Conservation (phyloP, 2,329 filamentous ascomycete species). For the Trichoderma oligosporum region DNA sequence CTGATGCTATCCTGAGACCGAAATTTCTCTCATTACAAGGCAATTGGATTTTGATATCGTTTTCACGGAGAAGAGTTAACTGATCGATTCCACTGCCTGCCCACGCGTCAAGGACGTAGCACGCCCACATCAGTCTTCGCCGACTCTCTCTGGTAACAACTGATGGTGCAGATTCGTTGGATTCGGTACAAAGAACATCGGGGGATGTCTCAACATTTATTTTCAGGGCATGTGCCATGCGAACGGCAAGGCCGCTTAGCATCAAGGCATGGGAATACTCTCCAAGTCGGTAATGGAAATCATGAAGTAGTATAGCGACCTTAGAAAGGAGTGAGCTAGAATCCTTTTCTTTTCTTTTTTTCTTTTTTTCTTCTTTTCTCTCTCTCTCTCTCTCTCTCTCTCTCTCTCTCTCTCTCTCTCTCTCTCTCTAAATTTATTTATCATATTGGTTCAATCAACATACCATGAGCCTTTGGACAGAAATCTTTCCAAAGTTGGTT, state of each 20-base stretch:
- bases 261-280: slow-evolving; percentile 41
- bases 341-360: no score
- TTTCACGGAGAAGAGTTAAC: slow-evolving; percentile 38
- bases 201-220: slow-evolving; percentile 38
- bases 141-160: slow-evolving; percentile 39
- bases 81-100: slow-evolving; percentile 39
- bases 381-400: no score
- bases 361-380: no score
- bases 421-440: no score
- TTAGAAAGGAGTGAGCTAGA: slow-evolving; percentile 19
- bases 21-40: slow-evolving; percentile 41
- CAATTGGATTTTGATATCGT: slow-evolving; percentile 41
- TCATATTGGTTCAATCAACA: neutral
- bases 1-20: slow-evolving; percentile 38
- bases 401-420: no score
- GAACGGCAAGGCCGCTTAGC: slow-evolving; percentile 40
- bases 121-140: slow-evolving; percentile 41
- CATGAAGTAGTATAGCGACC: slow-evolving; percentile 39
- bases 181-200: slow-evolving; percentile 38
- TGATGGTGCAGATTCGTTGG: slow-evolving; percentile 30
- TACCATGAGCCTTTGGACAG: slow-evolving; percentile 39
- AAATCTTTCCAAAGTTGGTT: slow-evolving; percentile 39
- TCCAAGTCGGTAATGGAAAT: slow-evolving; percentile 39
- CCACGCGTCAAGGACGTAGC: slow-evolving; percentile 41
- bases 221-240: slow-evolving; percentile 41